phyloP scores from a whole-genome alignment of 192 early-diverging fungal genomes.

The Neocallimastix lanati region DNA sequence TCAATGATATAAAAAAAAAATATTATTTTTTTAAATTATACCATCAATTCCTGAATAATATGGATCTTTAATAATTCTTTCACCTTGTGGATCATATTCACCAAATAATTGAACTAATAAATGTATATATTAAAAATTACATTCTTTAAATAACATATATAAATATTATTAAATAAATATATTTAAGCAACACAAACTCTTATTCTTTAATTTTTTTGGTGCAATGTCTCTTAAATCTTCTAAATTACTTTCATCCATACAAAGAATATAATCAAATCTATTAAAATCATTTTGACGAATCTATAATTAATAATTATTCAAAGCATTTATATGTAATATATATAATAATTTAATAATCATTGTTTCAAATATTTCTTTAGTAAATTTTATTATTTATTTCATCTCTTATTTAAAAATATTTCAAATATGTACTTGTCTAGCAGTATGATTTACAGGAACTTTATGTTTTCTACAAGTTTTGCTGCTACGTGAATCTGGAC shows the following conservation, averaged over 20 bases:
- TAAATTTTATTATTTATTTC: no score
- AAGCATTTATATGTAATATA: no score
- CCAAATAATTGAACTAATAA: slow-evolving; percentile 17
- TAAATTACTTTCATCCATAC: slow-evolving; percentile 56
- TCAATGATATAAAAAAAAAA: no score
- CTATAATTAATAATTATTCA: slow-evolving; percentile 1
- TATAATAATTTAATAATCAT: no score
- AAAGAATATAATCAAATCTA: slow-evolving; percentile 68
- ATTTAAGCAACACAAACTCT: background rate
- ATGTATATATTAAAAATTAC: no score
- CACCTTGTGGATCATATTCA: slow-evolving; percentile 6
- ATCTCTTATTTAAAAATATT: no score
- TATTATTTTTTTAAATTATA: background rate
- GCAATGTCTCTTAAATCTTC: background rate
- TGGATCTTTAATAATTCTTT: slow-evolving; percentile 22
- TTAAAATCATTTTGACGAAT: slow-evolving; percentile 34
- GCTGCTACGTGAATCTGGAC: slow-evolving; percentile 50
- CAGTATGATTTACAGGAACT: slow-evolving; percentile 53
- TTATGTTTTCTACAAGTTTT: slow-evolving; percentile 47
- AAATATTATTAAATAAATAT: no score
- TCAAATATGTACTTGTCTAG: slow-evolving; percentile 43
- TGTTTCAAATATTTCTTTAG: no score
- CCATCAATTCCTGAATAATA: slow-evolving; percentile 44
- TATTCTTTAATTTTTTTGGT: background rate
- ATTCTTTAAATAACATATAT: no score